Percentiles rank a stretch among this genome's conserved stretches.
phyloP scores from a whole-genome alignment of 169 alveolate species.

The Hepatocystis sp. region DNA sequence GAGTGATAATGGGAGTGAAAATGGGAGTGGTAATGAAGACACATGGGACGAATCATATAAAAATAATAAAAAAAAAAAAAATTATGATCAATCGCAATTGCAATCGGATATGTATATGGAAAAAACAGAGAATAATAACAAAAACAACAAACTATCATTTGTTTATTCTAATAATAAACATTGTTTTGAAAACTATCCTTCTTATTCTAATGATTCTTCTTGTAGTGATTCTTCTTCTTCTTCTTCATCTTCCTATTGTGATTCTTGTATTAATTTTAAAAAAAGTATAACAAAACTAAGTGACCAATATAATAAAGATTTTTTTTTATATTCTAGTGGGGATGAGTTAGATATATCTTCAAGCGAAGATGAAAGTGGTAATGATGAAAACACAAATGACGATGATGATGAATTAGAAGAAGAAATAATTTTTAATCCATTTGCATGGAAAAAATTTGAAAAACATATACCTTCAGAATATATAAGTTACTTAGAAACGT shows the following conservation, averaged over 20 bases:
- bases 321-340: too few relatives aligned
- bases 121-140: too few relatives aligned
- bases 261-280: neutral
- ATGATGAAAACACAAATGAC: conserved; percentile 5
- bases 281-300: conserved; percentile 14
- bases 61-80: too few relatives aligned
- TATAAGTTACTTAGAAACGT: conserved; percentile 18
- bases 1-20: neutral
- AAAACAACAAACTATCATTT: too few relatives aligned
- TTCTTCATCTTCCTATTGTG: conserved; percentile 1
- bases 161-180: too few relatives aligned
- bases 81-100: too few relatives aligned
- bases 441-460: conserved; percentile 71
- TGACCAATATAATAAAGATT: neutral
- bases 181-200: too few relatives aligned
- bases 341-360: conserved; percentile 37
- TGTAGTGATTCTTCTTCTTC: too few relatives aligned
- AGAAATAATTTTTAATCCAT: conserved; percentile 62
- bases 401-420: conserved; percentile 32
- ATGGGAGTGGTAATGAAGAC: neutral
- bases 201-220: too few relatives aligned
- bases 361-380: conserved; percentile 37
- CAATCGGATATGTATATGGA: too few relatives aligned
- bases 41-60: too few relatives aligned
- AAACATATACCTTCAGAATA: conserved; percentile 62